A percentile compares a stretch with the other conserved stretches of the same genome.
These are phyloP conservation scores for Agaricus bisporus DNA, from an alignment of 768 basidiomycete genomes.

Conservation along the genomic window DNA sequence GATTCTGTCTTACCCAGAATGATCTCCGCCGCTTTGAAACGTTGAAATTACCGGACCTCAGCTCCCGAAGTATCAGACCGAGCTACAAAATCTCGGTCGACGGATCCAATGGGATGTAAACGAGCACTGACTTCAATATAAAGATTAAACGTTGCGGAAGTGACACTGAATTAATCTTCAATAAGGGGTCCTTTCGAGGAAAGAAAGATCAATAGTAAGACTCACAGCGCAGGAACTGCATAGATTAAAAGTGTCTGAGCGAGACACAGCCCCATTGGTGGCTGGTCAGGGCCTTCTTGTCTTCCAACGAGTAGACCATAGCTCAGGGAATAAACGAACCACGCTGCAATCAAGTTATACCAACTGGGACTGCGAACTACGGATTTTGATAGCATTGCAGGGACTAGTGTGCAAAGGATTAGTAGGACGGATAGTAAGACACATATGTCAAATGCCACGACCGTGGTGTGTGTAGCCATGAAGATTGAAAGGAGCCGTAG, in stretches of 20 bases:
- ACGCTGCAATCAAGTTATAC: constrained; percentile 4
- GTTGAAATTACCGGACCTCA: not conserved
- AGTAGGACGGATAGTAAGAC: not conserved
- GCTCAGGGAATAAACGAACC: constrained; percentile 5
- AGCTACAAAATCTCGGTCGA: not conserved
- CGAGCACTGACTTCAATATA: not conserved
- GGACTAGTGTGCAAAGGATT: not conserved
- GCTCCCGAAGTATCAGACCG: not conserved
- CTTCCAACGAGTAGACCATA: constrained; percentile 2
- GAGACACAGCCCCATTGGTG: not conserved
- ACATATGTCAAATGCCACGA: not conserved
- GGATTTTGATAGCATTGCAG: not conserved
- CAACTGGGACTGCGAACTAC: constrained; percentile 1
- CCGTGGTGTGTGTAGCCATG: not conserved
- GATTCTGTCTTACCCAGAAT: not conserved
- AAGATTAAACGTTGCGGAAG: not conserved
- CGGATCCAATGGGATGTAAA: not conserved
- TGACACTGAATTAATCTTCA: not conserved
- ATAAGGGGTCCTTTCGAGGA: too few relatives aligned
- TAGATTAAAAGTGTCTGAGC: constrained; percentile 5
- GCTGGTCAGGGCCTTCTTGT: not conserved
- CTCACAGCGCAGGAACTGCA: constrained; percentile 1
- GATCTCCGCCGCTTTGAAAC: not conserved
- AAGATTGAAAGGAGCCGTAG: too few relatives aligned
- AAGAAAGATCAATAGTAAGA: too few relatives aligned